Evolutionary conservation across 1,139 yeast species (phyloP), one percentile per base, ranked within the genome.

Genomic region (Candida sojae): DNA sequence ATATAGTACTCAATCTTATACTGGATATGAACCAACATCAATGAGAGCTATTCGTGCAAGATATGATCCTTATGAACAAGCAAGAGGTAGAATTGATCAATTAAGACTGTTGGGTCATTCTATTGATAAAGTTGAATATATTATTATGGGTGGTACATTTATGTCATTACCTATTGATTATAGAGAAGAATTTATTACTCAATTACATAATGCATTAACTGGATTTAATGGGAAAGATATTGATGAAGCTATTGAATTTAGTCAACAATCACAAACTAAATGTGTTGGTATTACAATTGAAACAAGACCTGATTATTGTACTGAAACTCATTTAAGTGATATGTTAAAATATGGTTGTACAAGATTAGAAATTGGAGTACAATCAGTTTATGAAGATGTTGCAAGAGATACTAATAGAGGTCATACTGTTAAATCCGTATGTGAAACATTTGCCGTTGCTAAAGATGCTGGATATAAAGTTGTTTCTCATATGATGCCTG

Each of bases 401-500:
- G 99, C 99, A 6, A 79, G 99, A 64, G 99, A 93, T 67, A 92
- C 99, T 4, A 93, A 93, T 66, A 83, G 99, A 70, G 99, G 99
- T 1, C 99, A 93, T 64, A 93, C 99, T 0, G 99, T 93, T 36
- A 87, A 86, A 65, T 84, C 99, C 2, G 99, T 93, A 2, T 89
- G 97, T 68, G 96, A 93, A 63, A 93, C 99, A 0, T 93, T 93
- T 73, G 91, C 91, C 1, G 83, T 88, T 42, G 96, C 99, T 25
- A 93, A 93, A 66, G 99, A 93, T 68, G 96, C 99, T 0, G 99
- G 99, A 6, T 93, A 92, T 70, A 93, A 93, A 68, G 96, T 93
- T 47, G 99, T 93, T 30, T 86, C 96, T 56, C 99, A 93, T 71
- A 93, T 93, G 99, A 93, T 93, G 99, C 99, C 99, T 17, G 99